A percentile compares a stretch with the other conserved stretches of the same genome.
phyloP scores from a whole-genome alignment of 2,329 filamentous ascomycete genomes.

The Ceratocystis harringtonii region DNA sequence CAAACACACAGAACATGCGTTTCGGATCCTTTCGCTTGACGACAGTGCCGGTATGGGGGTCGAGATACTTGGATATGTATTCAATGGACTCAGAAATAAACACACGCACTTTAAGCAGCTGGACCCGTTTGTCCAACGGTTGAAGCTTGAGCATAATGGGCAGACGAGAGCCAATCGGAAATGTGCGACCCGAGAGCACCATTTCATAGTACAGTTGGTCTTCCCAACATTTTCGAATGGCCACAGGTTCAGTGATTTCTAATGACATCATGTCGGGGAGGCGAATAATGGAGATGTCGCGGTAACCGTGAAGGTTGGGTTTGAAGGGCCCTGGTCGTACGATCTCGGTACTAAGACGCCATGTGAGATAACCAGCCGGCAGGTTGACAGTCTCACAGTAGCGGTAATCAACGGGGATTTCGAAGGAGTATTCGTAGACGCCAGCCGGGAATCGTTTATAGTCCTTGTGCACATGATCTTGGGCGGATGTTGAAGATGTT shows the following conservation, averaged over 20 bases:
- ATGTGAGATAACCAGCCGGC: slow-evolving; percentile 73
- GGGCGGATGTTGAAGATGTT: neutral
- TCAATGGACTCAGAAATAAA: slow-evolving; percentile 82
- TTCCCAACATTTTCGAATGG: slow-evolving; percentile 86
- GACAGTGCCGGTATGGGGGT: slow-evolving; percentile 6
- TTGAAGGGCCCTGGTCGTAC: slow-evolving; percentile 83
- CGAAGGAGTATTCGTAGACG: slow-evolving; percentile 55
- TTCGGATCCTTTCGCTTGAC: slow-evolving; percentile 57
- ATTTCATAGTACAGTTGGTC: slow-evolving; percentile 93
- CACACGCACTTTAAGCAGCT: slow-evolving; percentile 84
- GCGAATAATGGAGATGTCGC: slow-evolving; percentile 71
- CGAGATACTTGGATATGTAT: slow-evolving; percentile 50
- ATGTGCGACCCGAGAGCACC: slow-evolving; percentile 89
- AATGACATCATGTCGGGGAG: slow-evolving; percentile 76
- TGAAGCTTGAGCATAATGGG: slow-evolving; percentile 91
- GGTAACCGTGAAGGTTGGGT: slow-evolving; percentile 66
- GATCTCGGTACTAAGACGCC: slow-evolving; percentile 71
- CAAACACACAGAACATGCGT: slow-evolving; percentile 71
- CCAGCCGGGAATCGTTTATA: slow-evolving; percentile 76
- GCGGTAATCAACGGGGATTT: slow-evolving; percentile 76
- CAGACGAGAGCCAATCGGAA: slow-evolving; percentile 73
- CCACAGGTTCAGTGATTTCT: slow-evolving; percentile 84
- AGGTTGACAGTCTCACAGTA: slow-evolving; percentile 79
- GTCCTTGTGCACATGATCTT: slow-evolving; percentile 41
- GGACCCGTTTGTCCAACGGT: slow-evolving; percentile 69